Evolutionary conservation across 2,329 filamentous ascomycete species (phyloP).

Genomic region (Claviceps maximensis): DNA sequence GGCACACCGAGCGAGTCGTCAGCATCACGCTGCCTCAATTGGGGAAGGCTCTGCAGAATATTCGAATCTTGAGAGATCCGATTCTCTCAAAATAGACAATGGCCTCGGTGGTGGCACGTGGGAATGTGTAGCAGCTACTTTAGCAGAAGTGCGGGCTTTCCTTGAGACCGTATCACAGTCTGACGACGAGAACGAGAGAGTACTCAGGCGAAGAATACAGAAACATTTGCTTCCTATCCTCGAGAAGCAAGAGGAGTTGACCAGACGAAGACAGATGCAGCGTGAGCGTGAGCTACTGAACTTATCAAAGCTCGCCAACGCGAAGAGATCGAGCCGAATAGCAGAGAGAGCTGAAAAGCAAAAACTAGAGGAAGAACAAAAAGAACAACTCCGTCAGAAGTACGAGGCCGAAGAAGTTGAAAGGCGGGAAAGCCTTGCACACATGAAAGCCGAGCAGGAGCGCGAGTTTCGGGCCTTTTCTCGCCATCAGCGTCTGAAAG

Average conservation of each 20-base stretch:
- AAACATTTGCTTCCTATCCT: conserved; percentile 75
- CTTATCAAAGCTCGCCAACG: conserved; percentile 77
- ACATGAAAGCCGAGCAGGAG: conserved; percentile 50
- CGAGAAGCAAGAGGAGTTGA: conserved; percentile 62
- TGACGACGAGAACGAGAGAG: conserved; percentile 74
- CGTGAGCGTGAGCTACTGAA: conserved; percentile 69
- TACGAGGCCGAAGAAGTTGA: conserved; percentile 47
- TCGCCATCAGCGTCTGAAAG: conserved; percentile 71
- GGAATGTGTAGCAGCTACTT: conserved; percentile 78
- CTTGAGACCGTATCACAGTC: conserved; percentile 59
- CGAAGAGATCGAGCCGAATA: conserved; percentile 85
- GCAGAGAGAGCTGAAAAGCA: conserved; percentile 71
- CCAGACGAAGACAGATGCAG: conserved; percentile 54
- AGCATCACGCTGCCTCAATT: conserved; percentile 43
- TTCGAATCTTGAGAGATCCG: conserved; percentile 14
- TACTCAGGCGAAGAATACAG: conserved; percentile 56
- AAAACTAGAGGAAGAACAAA: conserved; percentile 56
- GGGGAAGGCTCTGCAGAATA: conserved; percentile 15
- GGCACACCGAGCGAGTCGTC: conserved; percentile 55
- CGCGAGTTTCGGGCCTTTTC: conserved; percentile 70
- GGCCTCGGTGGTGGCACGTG: conserved; percentile 67
- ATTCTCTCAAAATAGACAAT: conserved; percentile 26
- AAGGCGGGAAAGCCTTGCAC: conserved; percentile 52
- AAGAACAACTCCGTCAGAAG: conserved; percentile 47
- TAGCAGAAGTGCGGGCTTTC: conserved; percentile 64